A percentile compares a stretch with the other conserved stretches of the same genome.
phyloP scores from a whole-genome alignment of 1,284 basidiomycete species.

The Cutaneotrichosporon spelunceum region DNA sequence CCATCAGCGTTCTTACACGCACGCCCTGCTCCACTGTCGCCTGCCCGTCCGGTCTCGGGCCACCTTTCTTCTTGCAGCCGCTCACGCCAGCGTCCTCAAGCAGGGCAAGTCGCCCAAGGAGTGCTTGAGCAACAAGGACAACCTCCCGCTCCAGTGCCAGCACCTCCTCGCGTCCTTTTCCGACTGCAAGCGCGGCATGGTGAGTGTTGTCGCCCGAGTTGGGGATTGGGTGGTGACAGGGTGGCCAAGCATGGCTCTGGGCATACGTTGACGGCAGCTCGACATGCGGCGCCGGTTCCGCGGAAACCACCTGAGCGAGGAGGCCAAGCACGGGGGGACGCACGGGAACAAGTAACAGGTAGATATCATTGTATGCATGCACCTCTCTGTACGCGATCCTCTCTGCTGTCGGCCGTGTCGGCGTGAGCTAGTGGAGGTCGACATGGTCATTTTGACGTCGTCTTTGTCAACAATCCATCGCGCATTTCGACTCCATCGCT shows the following conservation, averaged over 20 bases:
- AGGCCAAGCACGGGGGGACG: constrained; percentile 21
- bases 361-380: constrained; percentile 14
- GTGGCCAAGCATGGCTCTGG: background rate
- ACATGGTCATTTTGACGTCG: background rate
- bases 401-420: background rate
- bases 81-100: constrained; percentile 40
- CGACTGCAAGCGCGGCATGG: constrained; percentile 52
- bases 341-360: background rate
- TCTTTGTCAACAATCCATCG: background rate
- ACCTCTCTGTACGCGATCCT: constrained; percentile 8
- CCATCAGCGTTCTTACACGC: too few relatives aligned
- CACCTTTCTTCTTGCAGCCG: background rate
- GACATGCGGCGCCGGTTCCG: constrained; percentile 51
- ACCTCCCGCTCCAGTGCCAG: constrained; percentile 48
- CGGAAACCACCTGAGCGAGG: constrained; percentile 44
- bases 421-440: background rate
- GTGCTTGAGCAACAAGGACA: constrained; percentile 41
- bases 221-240: background rate
- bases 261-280: constrained; percentile 33
- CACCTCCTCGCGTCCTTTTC: constrained; percentile 45
- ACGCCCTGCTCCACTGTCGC: background rate
- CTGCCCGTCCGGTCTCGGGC: too few relatives aligned
- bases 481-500: background rate
- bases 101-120: constrained; percentile 42
- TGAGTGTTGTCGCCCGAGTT: constrained; percentile 25